These are phyloP conservation scores for Sugiyamaella xylanicola DNA, from an alignment of 1,139 yeast species.

Conservation along the genomic window DNA sequence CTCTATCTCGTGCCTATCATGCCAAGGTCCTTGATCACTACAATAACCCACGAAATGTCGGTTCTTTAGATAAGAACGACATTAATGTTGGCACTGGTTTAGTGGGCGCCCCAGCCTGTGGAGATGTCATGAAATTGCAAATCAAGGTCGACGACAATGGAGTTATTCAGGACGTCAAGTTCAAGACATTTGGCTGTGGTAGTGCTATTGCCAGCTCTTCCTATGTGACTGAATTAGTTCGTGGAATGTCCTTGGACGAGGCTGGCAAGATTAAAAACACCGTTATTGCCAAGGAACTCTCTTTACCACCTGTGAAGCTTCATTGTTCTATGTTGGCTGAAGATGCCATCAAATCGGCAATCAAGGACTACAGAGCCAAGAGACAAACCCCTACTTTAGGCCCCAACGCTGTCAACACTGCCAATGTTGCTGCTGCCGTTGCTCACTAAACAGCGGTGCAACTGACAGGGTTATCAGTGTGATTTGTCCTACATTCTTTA, in stretches of 20 bases:
- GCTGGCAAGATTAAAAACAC: constrained; percentile 91
- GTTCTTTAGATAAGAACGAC: constrained; percentile 79
- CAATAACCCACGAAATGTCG: constrained; percentile 95
- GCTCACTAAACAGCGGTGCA: constrained; percentile 20
- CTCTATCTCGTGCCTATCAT: constrained; percentile 35
- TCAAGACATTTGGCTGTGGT: constrained; percentile 98
- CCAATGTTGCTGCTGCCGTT: constrained; percentile 19
- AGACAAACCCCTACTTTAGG: constrained; percentile 43
- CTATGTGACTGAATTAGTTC: constrained; percentile 90
- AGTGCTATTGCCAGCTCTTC: constrained; percentile 96
- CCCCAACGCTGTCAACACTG: constrained; percentile 36
- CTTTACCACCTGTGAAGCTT: constrained; percentile 94
- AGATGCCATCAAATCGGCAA: constrained; percentile 96
- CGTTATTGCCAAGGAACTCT: constrained; percentile 86
- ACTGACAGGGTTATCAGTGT: no score
- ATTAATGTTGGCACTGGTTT: constrained; percentile 92
- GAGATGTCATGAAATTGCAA: constrained; percentile 97
- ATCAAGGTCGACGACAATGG: constrained; percentile 93
- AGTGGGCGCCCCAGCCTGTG: constrained; percentile 98
- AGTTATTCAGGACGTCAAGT: constrained; percentile 88
- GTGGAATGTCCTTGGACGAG: constrained; percentile 93
- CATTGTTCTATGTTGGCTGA: constrained; percentile 99
- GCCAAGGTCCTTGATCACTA: constrained; percentile 76
- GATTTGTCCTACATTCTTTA: background rate
- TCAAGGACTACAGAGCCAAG: constrained; percentile 89